Conservation (phyloP, 345 rosid species). For the Hirschfeldia incana region DNA sequence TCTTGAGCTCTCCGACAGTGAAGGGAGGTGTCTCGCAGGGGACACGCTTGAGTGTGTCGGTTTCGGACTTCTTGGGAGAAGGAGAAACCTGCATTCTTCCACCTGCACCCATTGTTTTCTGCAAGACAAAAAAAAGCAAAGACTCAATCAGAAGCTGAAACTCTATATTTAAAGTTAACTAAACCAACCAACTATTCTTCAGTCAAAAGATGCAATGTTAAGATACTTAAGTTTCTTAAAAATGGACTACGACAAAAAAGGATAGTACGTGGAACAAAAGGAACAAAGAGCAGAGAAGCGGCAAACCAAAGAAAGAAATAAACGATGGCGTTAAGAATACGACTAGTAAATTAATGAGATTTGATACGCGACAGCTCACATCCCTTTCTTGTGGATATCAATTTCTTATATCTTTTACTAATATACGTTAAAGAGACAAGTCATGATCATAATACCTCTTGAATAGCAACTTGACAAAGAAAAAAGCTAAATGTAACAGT, state of each 20-base stretch:
- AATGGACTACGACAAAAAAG: not conserved
- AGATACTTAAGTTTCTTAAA: not conserved
- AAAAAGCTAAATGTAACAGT: not conserved
- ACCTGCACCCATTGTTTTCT: constrained; percentile 77
- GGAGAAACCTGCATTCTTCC: constrained; percentile 63
- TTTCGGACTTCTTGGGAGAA: constrained; percentile 40
- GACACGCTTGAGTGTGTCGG: constrained; percentile 47
- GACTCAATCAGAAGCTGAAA: no score
- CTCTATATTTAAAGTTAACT: no score
- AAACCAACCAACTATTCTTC: not conserved
- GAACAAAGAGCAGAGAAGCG: not conserved
- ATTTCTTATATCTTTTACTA: not conserved
- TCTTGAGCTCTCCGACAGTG: constrained; percentile 63
- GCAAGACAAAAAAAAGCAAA: constrained; percentile 28
- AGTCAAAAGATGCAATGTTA: not conserved
- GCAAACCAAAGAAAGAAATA: constrained; percentile 5
- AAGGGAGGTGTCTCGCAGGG: constrained; percentile 75
- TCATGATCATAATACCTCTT: not conserved
- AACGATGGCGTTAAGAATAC: constrained; percentile 24
- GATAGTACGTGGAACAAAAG: not conserved
- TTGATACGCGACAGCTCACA: constrained; percentile 22
- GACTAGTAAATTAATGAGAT: not conserved
- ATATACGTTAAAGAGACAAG: not conserved
- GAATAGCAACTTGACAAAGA: constrained; percentile 10
- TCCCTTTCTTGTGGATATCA: constrained; percentile 14